Percentiles rank a stretch among this genome's conserved stretches.
These are phyloP conservation scores for Calonectria henricotiae DNA, from an alignment of 2,329 filamentous ascomycete genomes.

Conservation along the genomic window DNA sequence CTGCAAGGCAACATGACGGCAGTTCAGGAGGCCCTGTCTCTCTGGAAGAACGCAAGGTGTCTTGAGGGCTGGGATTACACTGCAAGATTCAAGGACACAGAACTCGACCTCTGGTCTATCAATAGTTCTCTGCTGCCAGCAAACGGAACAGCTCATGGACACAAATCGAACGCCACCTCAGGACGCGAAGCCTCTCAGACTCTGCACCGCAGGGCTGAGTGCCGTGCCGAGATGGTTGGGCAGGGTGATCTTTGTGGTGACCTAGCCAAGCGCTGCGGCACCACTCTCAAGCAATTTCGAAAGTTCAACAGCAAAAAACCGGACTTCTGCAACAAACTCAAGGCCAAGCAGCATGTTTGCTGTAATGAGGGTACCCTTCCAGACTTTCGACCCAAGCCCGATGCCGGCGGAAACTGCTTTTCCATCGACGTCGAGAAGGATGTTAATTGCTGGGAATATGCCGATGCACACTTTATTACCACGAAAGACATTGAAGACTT, in stretches of 20 bases:
- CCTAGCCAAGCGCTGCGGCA: slow-evolving; percentile 58
- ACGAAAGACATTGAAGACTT: slow-evolving; percentile 53
- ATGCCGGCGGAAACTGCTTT: slow-evolving; percentile 57
- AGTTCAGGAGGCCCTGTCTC: background rate
- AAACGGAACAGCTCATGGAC: background rate
- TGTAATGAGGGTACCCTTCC: slow-evolving; percentile 54
- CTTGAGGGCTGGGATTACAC: background rate
- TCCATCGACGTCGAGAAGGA: slow-evolving; percentile 54
- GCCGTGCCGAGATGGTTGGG: slow-evolving; percentile 7
- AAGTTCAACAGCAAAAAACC: slow-evolving; percentile 58
- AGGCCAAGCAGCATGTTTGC: slow-evolving; percentile 56
- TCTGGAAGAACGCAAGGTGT: background rate
- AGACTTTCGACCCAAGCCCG: slow-evolving; percentile 33
- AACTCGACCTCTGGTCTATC: slow-evolving; percentile 1
- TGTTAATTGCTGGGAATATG: slow-evolving; percentile 59
- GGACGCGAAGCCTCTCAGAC: background rate
- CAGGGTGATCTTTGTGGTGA: slow-evolving; percentile 56
- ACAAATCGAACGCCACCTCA: background rate
- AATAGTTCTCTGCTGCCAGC: background rate
- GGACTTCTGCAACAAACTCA: slow-evolving; percentile 51
- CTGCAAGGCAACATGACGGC: background rate
- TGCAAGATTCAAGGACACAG: background rate
- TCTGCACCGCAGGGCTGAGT: background rate
- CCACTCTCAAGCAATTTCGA: slow-evolving; percentile 46
- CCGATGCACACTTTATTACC: slow-evolving; percentile 53